A percentile compares a stretch with the other conserved stretches of the same genome.
These are phyloP conservation scores for Populus davidiana DNA, from an alignment of 345 rosid genomes.

Conservation along the genomic window DNA sequence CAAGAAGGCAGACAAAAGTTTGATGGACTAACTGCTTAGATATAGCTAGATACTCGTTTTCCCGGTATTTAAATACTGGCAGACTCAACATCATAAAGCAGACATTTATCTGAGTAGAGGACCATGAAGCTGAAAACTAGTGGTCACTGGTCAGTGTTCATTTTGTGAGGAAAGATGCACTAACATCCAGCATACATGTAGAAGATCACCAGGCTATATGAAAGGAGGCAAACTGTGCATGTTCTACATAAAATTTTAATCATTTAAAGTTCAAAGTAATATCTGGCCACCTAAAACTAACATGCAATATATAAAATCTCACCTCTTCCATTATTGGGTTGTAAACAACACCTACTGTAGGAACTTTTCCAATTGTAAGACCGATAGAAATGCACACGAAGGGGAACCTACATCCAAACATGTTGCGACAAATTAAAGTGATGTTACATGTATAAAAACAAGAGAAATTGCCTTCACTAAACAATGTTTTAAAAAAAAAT, in stretches of 20 bases:
- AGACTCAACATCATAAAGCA: background rate
- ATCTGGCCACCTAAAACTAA: background rate
- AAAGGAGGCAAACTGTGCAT: background rate
- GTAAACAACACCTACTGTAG: constrained; percentile 83
- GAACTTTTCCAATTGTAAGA: constrained; percentile 75
- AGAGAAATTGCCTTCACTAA: constrained; percentile 13
- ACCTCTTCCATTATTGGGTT: constrained; percentile 97
- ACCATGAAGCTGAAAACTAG: background rate
- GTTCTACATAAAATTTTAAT: background rate
- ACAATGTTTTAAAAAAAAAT: background rate
- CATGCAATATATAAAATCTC: constrained; percentile 14
- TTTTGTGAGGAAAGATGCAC: background rate
- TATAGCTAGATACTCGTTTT: background rate
- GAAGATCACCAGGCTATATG: background rate
- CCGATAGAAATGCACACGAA: constrained; percentile 90
- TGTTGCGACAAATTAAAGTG: constrained; percentile 7
- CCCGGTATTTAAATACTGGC: background rate
- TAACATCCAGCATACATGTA: background rate
- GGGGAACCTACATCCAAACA: constrained; percentile 57
- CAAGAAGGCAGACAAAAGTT: background rate
- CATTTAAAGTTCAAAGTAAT: background rate
- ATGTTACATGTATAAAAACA: background rate
- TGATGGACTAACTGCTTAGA: background rate
- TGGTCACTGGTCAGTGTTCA: background rate
- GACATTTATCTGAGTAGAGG: background rate